phyloP scores from a whole-genome alignment of 306 rosid genomes.

The Luffa acutangula region DNA sequence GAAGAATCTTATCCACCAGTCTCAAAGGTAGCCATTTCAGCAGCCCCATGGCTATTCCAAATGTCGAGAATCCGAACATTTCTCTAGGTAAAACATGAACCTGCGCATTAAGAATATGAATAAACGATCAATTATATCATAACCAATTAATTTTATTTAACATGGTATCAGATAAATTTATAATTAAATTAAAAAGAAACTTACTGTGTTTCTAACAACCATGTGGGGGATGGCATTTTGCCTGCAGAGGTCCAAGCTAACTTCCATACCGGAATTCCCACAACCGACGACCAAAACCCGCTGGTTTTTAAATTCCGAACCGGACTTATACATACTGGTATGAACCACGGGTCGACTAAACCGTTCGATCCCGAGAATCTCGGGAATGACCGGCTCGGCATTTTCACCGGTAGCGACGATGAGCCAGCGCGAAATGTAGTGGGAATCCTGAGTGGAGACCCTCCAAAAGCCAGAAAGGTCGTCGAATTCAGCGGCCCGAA shows the following conservation, averaged over 20 bases:
- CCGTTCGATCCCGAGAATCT: constrained; percentile 40
- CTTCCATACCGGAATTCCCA: constrained; percentile 99
- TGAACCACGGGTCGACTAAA: constrained; percentile 45
- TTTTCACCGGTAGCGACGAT: constrained; percentile 87
- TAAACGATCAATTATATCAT: background rate
- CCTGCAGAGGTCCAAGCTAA: constrained; percentile 82
- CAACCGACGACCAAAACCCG: constrained; percentile 80
- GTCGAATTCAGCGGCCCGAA: constrained; percentile 41
- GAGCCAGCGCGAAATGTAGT: constrained; percentile 56
- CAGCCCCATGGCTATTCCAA: constrained; percentile 66
- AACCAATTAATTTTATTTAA: background rate
- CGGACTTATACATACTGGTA: constrained; percentile 56
- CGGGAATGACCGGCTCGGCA: constrained; percentile 69
- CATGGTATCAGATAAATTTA: background rate
- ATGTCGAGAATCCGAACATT: constrained; percentile 76
- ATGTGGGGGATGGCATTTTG: constrained; percentile 62
- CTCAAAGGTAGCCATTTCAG: constrained; percentile 59
- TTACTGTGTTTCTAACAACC: constrained; percentile 84
- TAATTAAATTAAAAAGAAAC: background rate
- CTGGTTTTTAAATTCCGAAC: constrained; percentile 33
- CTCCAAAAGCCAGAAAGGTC: constrained; percentile 31
- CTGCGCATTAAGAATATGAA: constrained; percentile 18
- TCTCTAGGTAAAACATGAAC: constrained; percentile 90
- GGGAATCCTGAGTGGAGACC: constrained; percentile 35
- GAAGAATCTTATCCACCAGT: constrained; percentile 58